Conservation (phyloP, 345 rosid species). For the Brassica carinata region DNA sequence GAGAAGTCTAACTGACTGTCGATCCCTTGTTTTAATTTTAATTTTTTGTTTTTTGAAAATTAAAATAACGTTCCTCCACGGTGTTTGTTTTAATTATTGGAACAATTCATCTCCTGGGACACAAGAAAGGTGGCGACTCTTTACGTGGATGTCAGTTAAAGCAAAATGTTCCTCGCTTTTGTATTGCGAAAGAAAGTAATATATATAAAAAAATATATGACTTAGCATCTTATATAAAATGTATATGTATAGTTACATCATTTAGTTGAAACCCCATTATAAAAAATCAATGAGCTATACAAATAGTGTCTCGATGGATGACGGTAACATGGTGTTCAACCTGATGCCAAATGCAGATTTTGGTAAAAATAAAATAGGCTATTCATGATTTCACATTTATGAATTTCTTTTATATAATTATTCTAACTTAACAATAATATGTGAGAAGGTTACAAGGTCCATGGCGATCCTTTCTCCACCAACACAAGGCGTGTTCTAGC, state of each 20-base stretch:
- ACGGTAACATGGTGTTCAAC: not conserved
- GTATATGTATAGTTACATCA: not conserved
- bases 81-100: not conserved
- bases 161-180: conserved; percentile 27
- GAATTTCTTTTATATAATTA: not conserved
- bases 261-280: not conserved
- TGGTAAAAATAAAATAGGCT: not conserved
- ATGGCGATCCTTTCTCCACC: conserved; percentile 48
- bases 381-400: conserved; percentile 8
- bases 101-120: conserved; percentile 14
- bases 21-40: too few relatives aligned
- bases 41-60: too few relatives aligned
- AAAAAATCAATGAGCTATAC: not conserved
- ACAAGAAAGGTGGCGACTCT: conserved; percentile 17
- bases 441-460: conserved; percentile 40
- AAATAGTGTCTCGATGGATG: conserved; percentile 17
- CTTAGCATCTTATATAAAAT: not conserved
- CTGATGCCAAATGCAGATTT: not conserved
- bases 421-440: not conserved
- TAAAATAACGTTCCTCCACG: too few relatives aligned
- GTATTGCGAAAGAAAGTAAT: not conserved
- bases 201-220: not conserved
- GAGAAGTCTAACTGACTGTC: too few relatives aligned
- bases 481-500: conserved; percentile 51
- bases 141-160: conserved; percentile 17